Conservation (phyloP, 2,329 filamentous ascomycete genomes). For the Fusarium sp. region DNA sequence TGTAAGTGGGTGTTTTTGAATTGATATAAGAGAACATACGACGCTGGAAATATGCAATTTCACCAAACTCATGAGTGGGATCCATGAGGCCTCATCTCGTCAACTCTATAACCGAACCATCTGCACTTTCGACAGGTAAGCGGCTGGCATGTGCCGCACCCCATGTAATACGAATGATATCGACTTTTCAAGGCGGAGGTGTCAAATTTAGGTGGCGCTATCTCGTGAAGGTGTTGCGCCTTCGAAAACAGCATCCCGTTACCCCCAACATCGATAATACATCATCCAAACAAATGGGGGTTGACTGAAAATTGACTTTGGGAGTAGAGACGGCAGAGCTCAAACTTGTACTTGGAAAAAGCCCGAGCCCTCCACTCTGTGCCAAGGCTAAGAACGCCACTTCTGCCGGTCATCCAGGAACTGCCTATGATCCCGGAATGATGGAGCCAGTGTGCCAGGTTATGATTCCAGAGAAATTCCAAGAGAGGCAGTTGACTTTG, state of each 20-base stretch:
- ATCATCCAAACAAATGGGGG: not conserved
- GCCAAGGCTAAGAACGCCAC: slow-evolving; percentile 25
- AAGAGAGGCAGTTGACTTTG: slow-evolving; percentile 27
- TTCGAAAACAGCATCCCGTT: slow-evolving; percentile 4
- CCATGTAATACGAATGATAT: not conserved
- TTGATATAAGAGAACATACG: not conserved
- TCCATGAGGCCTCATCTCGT: slow-evolving; percentile 15
- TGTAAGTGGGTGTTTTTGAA: not conserved
- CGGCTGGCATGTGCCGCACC: not conserved
- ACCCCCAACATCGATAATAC: not conserved
- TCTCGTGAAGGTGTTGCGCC: slow-evolving; percentile 12
- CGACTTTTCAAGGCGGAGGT: not conserved
- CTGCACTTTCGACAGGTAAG: not conserved
- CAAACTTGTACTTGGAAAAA: slow-evolving; percentile 8
- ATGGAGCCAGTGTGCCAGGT: slow-evolving; percentile 16
- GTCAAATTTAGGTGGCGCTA: slow-evolving; percentile 4
- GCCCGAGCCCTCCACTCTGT: not conserved
- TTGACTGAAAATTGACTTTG: not conserved
- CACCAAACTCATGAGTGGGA: not conserved
- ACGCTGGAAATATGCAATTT: slow-evolving; percentile 4
- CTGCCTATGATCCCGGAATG: slow-evolving; percentile 10
- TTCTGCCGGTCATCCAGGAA: slow-evolving; percentile 31
- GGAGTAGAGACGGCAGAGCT: not conserved
- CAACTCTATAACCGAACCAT: slow-evolving; percentile 1
- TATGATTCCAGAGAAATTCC: slow-evolving; percentile 16